Evolutionary conservation across 2,329 filamentous ascomycete species (phyloP), one percentile per base, ranked within the genome.

Genomic region (Rachicladosporium sp.): DNA sequence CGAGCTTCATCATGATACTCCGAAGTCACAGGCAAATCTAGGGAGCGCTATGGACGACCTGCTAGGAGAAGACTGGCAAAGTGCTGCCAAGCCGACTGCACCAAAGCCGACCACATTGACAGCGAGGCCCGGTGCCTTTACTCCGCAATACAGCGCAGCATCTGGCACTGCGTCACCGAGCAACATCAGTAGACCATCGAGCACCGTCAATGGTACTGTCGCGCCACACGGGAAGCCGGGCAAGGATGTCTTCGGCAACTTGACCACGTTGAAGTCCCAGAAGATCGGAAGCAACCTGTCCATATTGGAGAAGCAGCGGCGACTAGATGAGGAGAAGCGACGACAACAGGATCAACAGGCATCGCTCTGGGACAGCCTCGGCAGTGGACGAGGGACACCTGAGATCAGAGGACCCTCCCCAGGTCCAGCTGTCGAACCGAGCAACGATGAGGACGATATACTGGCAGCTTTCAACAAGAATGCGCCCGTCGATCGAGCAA

Each of bases 231-330:
- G 68, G 3, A 82, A 77, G 29, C 61, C 73, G 4, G 59, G 59
- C 12, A 65, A 63, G 43, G 84, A 91, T 56, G 86, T 80, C 65
- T 91, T 91, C 63, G 82, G 83, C 53, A 82, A 78, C 52, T 67
- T 91, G 37, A 69, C 87, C 45, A 77, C 71, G 49, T 77, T 81
- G 52, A 73, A 73, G 35, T 61, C 71, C 23, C 64, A 71, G 37
- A 79, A 78, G 57, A 48, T 64, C 39, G 74, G 71, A 23, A 80
- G 78, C 59, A 91, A 82, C 47, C 67, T 95, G 10, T 76, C 76
- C 2, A 65, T 82, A 6, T 64, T 74, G 40, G 76, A 80, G 52
- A 71, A 76, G 38, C 78, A 82, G 58, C 72, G 67, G 52, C 81
- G 76, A 45, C 63, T 94, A 48, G 75, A 82, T 48, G 84, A 93